Evolutionary conservation across 352 stramenopile genomes (phyloP).

Genomic region (Pilasporangium apinafurcum): DNA sequence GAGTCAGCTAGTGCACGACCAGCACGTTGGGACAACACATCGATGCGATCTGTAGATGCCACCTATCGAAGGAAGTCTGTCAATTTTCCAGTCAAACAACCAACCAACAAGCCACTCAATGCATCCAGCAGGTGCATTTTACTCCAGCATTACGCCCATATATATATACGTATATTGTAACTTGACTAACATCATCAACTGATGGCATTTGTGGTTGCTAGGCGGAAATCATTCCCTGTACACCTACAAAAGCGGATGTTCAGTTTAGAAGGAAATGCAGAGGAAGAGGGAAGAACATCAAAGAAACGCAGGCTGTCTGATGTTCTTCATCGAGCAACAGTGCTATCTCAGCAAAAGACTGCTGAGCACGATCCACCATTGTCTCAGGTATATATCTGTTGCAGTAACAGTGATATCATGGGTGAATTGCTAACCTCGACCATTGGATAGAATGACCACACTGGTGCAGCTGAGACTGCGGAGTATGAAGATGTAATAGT

Average conservation of each 20-base stretch:
- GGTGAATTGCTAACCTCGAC: not conserved
- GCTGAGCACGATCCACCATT: slow-evolving; percentile 1
- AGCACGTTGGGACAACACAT: slow-evolving; percentile 25
- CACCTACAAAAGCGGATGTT: slow-evolving; percentile 8
- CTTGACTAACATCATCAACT: too few relatives aligned
- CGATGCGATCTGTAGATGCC: slow-evolving; percentile 12
- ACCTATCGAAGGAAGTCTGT: slow-evolving; percentile 31
- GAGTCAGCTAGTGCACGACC: slow-evolving; percentile 45
- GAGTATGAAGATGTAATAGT: slow-evolving; percentile 36
- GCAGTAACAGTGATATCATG: not conserved
- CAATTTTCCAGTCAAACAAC: too few relatives aligned
- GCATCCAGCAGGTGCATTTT: too few relatives aligned
- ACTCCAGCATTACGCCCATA: too few relatives aligned
- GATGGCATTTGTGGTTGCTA: too few relatives aligned
- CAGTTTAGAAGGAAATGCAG: not conserved
- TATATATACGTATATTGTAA: too few relatives aligned
- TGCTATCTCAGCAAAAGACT: slow-evolving; percentile 38
- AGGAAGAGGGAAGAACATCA: slow-evolving; percentile 7
- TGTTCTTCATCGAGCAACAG: slow-evolving; percentile 51
- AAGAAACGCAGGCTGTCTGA: slow-evolving; percentile 40
- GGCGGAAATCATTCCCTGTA: too few relatives aligned
- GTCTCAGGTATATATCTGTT: slow-evolving; percentile 8
- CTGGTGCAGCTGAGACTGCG: slow-evolving; percentile 3
- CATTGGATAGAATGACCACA: not conserved
- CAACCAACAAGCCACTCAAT: too few relatives aligned